Percentiles rank a stretch among this genome's conserved stretches.
These are phyloP conservation scores for Talaromyces atroroseus DNA, from an alignment of 2,329 filamentous ascomycete genomes.

Conservation along the genomic window DNA sequence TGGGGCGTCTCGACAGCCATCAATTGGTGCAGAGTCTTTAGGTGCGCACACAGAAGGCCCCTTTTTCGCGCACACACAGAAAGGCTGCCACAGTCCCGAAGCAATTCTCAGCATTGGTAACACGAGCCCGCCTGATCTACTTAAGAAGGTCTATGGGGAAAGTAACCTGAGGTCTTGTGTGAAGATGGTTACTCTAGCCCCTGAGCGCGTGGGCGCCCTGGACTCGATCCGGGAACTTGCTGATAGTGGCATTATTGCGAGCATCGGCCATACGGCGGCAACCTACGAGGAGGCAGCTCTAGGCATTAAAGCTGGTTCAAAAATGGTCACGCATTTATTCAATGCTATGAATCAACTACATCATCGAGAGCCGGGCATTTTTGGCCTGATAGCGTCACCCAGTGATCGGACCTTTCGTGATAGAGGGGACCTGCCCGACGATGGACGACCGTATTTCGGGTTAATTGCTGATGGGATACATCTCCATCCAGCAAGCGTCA, in stretches of 20 bases:
- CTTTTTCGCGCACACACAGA: conserved; percentile 15
- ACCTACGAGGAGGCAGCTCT: conserved; percentile 10
- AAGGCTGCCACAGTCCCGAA: conserved; percentile 4
- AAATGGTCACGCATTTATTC: conserved; percentile 15
- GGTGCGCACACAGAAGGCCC: conserved; percentile 17
- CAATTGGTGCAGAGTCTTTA: conserved; percentile 14
- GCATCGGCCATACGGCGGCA: conserved; percentile 16
- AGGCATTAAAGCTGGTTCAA: conserved; percentile 12
- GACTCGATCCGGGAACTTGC: conserved; percentile 14
- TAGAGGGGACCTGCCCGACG: conserved; percentile 16
- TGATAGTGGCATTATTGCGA: conserved; percentile 10
- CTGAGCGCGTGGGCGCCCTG: conserved; percentile 14
- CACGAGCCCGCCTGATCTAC: not conserved
- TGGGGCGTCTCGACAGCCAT: conserved; percentile 7
- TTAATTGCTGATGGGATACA: conserved; percentile 17
- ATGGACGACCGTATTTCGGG: conserved; percentile 16
- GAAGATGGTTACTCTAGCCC: conserved; percentile 16
- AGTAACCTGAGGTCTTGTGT: conserved; percentile 8
- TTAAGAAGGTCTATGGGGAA: conserved; percentile 4
- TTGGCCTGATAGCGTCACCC: conserved; percentile 11
- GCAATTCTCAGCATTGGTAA: not conserved
- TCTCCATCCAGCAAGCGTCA: conserved; percentile 15
- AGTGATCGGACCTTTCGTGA: not conserved
- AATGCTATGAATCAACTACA: conserved; percentile 16
- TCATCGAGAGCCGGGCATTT: conserved; percentile 15